phyloP scores from a whole-genome alignment of 352 stramenopile genomes.

The Nothophytophthora sp. region DNA sequence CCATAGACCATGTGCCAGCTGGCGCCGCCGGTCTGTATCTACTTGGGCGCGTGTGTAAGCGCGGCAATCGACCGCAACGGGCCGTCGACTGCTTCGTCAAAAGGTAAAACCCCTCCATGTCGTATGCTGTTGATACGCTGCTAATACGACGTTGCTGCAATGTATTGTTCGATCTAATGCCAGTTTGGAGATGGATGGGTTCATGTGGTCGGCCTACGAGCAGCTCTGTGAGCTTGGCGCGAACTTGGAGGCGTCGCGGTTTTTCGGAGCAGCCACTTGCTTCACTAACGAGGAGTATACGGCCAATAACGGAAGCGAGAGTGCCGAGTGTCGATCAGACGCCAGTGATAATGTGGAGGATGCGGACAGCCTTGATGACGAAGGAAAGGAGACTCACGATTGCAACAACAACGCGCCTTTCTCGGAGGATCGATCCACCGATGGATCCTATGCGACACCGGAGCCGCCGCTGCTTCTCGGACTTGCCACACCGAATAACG shows the following conservation, averaged over 20 bases:
- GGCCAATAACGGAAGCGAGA: conserved; percentile 3
- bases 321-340: conserved; percentile 6
- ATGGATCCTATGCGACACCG: conserved; percentile 31
- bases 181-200: conserved; percentile 90
- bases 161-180: conserved; percentile 16
- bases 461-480: conserved; percentile 23
- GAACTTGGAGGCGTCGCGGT: conserved; percentile 56
- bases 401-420: conserved; percentile 23
- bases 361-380: conserved; percentile 7
- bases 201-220: conserved; percentile 93
- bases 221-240: conserved; percentile 92
- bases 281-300: conserved; percentile 27
- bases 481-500: conserved; percentile 24
- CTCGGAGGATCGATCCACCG: conserved; percentile 21
- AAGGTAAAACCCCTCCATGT: conserved; percentile 58
- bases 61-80: conserved; percentile 87
- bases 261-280: conserved; percentile 61
- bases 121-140: conserved; percentile 1
- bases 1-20: conserved; percentile 49
- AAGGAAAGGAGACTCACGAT: conserved; percentile 7
- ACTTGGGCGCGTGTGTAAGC: conserved; percentile 90
- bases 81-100: conserved; percentile 92
- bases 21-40: conserved; percentile 92
- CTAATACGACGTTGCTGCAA: background rate
- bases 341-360: conserved; percentile 4